phyloP scores from a whole-genome alignment of 768 basidiomycete genomes.

The Podaxis sp. region DNA sequence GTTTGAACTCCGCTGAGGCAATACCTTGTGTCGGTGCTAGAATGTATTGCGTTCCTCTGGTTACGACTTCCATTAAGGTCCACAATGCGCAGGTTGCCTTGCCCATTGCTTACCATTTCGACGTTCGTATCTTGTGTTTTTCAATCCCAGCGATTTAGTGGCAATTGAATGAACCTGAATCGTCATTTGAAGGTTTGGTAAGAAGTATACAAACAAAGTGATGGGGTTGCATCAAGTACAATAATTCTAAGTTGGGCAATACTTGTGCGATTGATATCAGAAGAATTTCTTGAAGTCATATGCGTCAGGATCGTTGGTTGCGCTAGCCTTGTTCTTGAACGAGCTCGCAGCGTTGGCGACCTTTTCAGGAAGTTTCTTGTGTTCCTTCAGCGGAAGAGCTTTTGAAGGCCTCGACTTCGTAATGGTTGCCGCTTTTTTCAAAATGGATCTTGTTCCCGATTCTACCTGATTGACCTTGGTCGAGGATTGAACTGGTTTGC shows the following conservation, averaged over 20 bases:
- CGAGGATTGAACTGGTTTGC: not conserved
- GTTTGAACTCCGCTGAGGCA: no score
- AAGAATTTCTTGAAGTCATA: conserved; percentile 65
- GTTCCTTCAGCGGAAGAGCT: conserved; percentile 11
- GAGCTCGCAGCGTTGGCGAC: conserved; percentile 33
- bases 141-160: no score
- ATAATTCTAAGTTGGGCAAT: not conserved
- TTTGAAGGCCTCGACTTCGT: conserved; percentile 11
- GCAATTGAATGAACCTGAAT: no score
- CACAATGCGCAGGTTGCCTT: no score
- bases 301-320: conserved; percentile 24
- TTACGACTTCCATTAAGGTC: no score
- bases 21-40: no score
- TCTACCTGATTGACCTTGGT: conserved; percentile 18
- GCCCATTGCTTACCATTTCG: no score
- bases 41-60: no score
- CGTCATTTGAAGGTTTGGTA: no score
- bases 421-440: conserved; percentile 1
- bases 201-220: no score
- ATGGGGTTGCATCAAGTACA: not conserved
- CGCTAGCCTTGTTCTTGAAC: conserved; percentile 21
- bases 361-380: conserved; percentile 18
- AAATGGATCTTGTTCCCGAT: conserved; percentile 11
- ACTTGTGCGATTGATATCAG: conserved; percentile 13
- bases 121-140: no score